phyloP scores from a whole-genome alignment of 371 early-diverging fungal genomes.

The Lichtheimia ramosa region DNA sequence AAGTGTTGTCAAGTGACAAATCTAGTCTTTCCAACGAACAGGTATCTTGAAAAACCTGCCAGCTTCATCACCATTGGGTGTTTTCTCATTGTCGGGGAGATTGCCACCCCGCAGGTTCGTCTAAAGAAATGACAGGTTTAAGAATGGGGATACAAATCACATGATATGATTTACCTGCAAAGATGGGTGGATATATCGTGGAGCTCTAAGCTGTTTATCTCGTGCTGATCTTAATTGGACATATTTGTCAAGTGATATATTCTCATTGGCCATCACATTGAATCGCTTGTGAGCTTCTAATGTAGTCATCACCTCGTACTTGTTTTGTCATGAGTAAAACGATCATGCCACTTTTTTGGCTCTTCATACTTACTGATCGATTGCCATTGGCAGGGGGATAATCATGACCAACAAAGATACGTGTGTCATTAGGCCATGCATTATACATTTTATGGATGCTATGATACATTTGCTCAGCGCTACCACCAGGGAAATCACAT shows the following conservation, averaged over 20 bases:
- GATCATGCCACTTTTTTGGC: not conserved
- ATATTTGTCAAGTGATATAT: conserved; percentile 26
- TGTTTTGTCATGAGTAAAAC: not conserved
- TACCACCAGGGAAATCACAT: conserved; percentile 54
- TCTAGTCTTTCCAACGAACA: conserved; percentile 10
- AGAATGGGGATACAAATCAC: too few relatives aligned
- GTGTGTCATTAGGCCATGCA: conserved; percentile 42
- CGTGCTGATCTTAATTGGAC: conserved; percentile 29
- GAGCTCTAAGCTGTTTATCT: conserved; percentile 33
- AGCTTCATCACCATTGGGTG: conserved; percentile 1
- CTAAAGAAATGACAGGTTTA: not conserved
- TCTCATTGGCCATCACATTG: conserved; percentile 39
- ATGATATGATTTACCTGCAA: conserved; percentile 28
- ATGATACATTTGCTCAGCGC: conserved; percentile 37
- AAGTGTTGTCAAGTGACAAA: too few relatives aligned
- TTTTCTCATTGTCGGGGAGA: conserved; percentile 18
- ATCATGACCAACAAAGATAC: conserved; percentile 49
- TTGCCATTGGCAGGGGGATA: conserved; percentile 29
- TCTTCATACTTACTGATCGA: conserved; percentile 25
- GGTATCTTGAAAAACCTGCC: conserved; percentile 24
- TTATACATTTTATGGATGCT: conserved; percentile 45
- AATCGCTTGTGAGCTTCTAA: conserved; percentile 30
- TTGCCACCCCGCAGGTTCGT: conserved; percentile 25
- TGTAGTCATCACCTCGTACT: conserved; percentile 34
- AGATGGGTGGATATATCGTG: conserved; percentile 48